Evolutionary conservation across 2,329 filamentous ascomycete species (phyloP), one percentile per base, ranked within the genome.

Genomic region (Penicillium capsulatum): DNA sequence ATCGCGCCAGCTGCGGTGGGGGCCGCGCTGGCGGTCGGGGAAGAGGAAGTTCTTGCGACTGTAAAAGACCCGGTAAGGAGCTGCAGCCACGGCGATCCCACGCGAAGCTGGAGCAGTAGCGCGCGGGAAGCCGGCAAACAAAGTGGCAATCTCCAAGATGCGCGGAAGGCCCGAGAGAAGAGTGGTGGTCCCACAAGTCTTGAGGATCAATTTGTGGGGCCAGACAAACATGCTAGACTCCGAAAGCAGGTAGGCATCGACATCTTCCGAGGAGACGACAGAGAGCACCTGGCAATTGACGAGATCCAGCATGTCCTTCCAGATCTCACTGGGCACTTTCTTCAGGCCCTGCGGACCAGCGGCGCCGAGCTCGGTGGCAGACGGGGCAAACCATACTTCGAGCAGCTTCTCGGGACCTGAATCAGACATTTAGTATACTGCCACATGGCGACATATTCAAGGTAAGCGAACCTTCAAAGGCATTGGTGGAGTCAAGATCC

Each of bases 151-250:
- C 64, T 94, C 88, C 38, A 98, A 76, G 65, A 98, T 84, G 53
- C 88, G 87, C 53, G 88, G 87, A 31, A 98, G 77, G 14, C 92
- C 92, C 33, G 86, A 83, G 5, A 98, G 79, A 37, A 98, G 73
- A 2, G 92, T 98, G 10, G 92, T 98, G 16, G 92, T 98, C 45
- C 92, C 92, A 60, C 92, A 98, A 6, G 92, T 98, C 79, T 98
- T 98, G 53, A 98, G 75, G 45, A 98, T 95, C 50, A 98, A 79
- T 76, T 98, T 98, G 79, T 98, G 92, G n/a, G 90, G 89, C 68
- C 95, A 98, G 56, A 98, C 88, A 64, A 98, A 98, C 90, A 98
- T 95, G 84, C 92, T 97, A 28, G 92, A 97, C 71, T 98, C 92
- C 48, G 92, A 98, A 40, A 98, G 77, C 5, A 98, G 80, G 64